Evolutionary conservation across 352 stramenopile genomes (phyloP).

Genomic region (Globisporangium mamillatum): DNA sequence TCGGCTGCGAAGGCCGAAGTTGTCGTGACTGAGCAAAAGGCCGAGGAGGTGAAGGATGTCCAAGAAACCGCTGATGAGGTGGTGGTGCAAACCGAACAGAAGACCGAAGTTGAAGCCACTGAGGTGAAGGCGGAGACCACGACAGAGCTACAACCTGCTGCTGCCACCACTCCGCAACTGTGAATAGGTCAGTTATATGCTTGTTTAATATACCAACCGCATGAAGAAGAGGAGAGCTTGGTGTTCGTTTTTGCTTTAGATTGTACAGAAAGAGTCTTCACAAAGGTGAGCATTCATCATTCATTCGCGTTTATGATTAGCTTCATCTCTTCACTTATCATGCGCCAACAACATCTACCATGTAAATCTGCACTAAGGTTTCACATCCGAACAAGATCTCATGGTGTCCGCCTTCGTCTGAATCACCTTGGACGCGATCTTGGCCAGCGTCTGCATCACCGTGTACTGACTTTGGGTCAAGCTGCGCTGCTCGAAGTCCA

Average conservation of each 20-base stretch:
- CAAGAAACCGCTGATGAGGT: neutral
- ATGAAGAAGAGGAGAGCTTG: neutral
- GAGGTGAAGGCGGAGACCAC: neutral
- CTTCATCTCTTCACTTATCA: neutral
- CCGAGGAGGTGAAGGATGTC: neutral
- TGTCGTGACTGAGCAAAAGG: neutral
- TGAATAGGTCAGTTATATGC: conserved; percentile 5
- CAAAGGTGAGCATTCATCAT: neutral
- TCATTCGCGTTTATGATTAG: neutral
- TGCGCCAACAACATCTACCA: neutral
- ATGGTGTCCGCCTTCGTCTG: neutral
- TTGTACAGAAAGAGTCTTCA: neutral
- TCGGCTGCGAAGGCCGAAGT: neutral
- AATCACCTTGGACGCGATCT: conserved; percentile 2
- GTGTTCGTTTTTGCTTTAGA: neutral
- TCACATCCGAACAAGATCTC: neutral
- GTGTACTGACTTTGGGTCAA: neutral
- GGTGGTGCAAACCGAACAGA: conserved; percentile 1
- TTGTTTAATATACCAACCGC: conserved; percentile 5
- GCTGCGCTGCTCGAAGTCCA: neutral
- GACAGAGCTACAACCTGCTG: neutral
- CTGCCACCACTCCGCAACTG: neutral
- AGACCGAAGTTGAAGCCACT: neutral
- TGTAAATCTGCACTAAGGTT: neutral
- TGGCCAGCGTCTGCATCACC: neutral